Percentiles rank a stretch among this genome's conserved stretches.
Evolutionary conservation across 306 rosid genomes (phyloP).

Genomic region (Acmispon strigosus): DNA sequence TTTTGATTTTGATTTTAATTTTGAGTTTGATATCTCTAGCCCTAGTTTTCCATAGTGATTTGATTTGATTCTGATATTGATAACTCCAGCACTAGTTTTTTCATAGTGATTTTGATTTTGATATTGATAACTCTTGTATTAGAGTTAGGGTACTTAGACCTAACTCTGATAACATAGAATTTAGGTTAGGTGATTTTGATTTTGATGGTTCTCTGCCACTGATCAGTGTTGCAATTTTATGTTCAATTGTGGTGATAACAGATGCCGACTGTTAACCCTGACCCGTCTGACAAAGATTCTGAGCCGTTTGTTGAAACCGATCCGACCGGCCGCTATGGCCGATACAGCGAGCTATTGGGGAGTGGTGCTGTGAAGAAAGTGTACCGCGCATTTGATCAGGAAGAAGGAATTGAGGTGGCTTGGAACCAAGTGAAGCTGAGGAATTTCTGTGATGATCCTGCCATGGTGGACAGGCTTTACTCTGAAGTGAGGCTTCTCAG

Average conservation of each 20-base stretch:
- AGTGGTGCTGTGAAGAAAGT: slow-evolving; percentile 83
- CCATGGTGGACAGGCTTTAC: slow-evolving; percentile 71
- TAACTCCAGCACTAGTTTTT: no score
- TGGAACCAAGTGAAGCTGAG: slow-evolving; percentile 92
- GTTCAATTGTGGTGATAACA: background rate
- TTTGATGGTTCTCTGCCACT: background rate
- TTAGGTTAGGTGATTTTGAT: background rate
- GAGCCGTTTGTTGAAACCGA: slow-evolving; percentile 67
- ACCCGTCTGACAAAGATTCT: slow-evolving; percentile 41
- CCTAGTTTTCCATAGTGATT: no score
- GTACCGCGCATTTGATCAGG: slow-evolving; percentile 87
- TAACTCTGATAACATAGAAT: background rate
- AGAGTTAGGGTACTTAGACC: no score
- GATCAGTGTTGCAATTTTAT: background rate
- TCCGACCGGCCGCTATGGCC: slow-evolving; percentile 66
- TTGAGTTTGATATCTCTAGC: no score
- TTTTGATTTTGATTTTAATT: no score
- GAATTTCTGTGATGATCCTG: slow-evolving; percentile 52
- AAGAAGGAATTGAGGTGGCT: slow-evolving; percentile 88
- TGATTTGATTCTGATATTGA: no score
- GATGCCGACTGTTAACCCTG: slow-evolving; percentile 53
- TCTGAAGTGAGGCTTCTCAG: slow-evolving; percentile 69
- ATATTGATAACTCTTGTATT: no score
- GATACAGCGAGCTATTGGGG: slow-evolving; percentile 67
- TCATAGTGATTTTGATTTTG: no score